phyloP scores from a whole-genome alignment of 306 rosid species.

The Lathyrus sativus region DNA sequence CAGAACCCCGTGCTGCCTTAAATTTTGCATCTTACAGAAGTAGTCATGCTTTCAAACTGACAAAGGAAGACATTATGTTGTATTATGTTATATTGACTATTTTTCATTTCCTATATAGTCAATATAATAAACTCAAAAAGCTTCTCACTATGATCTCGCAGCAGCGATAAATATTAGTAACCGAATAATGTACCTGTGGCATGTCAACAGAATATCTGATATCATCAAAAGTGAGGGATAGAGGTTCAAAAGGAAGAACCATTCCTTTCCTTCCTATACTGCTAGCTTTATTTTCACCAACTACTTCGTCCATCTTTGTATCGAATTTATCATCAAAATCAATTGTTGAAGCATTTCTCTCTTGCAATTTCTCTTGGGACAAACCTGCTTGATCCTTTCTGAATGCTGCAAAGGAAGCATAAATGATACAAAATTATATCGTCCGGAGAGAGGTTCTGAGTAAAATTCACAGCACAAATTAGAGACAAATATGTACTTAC shows the following conservation, averaged over 20 bases:
- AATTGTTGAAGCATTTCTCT: conserved; percentile 51
- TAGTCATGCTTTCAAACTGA: no score
- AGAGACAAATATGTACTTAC: conserved; percentile 44
- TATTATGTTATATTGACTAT: no score
- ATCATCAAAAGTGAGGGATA: conserved; percentile 64
- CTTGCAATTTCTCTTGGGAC: conserved; percentile 61
- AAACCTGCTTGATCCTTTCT: conserved; percentile 53
- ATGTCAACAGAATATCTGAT: conserved; percentile 74
- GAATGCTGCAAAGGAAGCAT: conserved; percentile 43
- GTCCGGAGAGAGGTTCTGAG: background rate
- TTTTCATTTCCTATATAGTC: conserved; percentile 41
- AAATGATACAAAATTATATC: conserved; percentile 7
- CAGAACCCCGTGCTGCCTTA: no score
- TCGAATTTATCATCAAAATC: conserved; percentile 35
- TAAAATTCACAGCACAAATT: background rate
- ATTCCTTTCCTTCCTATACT: conserved; percentile 44
- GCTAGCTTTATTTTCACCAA: conserved; percentile 25
- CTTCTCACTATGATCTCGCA: background rate
- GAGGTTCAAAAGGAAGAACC: conserved; percentile 77
- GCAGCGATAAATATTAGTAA: background rate
- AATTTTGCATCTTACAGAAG: no score
- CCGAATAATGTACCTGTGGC: conserved; percentile 41
- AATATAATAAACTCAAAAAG: conserved; percentile 17
- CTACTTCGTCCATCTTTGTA: conserved; percentile 30
- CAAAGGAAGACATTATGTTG: no score